These are phyloP conservation scores for Gaultheria prostrata DNA, from an alignment of 148 eudicot genomes.

Conservation along the genomic window DNA sequence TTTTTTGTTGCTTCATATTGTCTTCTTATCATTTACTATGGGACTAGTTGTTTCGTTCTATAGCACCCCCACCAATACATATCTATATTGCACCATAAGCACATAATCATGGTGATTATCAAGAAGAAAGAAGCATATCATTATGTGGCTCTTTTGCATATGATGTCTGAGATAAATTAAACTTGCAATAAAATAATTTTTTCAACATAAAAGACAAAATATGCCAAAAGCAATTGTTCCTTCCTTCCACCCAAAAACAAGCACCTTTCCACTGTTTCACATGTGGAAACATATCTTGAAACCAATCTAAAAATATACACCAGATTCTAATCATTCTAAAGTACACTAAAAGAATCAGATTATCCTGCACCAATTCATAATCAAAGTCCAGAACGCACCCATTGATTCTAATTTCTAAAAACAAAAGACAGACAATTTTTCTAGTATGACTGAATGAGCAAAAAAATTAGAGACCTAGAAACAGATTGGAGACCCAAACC, in stretches of 20 bases:
- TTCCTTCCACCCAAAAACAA: not conserved
- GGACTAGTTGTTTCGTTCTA: not conserved
- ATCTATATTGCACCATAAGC: not conserved
- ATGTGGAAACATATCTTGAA: not conserved
- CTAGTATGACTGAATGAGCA: not conserved
- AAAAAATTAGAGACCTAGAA: not conserved
- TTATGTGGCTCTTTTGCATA: not conserved
- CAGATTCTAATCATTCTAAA: no score
- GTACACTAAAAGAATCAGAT: no score
- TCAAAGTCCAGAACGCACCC: not conserved
- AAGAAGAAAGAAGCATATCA: not conserved
- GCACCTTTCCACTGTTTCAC: not conserved
- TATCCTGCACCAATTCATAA: not conserved
- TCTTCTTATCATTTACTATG: not conserved
- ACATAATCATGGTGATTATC: not conserved
- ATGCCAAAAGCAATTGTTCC: not conserved
- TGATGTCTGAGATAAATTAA: not conserved
- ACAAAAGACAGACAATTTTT: not conserved
- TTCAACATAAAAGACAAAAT: not conserved
- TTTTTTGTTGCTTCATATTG: not conserved
- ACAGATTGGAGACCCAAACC: conserved; percentile 6
- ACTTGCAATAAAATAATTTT: not conserved
- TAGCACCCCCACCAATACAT: not conserved
- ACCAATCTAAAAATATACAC: not conserved
- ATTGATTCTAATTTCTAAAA: not conserved